phyloP scores from a whole-genome alignment of 352 stramenopile species.

The Globisporangium camurandrum region DNA sequence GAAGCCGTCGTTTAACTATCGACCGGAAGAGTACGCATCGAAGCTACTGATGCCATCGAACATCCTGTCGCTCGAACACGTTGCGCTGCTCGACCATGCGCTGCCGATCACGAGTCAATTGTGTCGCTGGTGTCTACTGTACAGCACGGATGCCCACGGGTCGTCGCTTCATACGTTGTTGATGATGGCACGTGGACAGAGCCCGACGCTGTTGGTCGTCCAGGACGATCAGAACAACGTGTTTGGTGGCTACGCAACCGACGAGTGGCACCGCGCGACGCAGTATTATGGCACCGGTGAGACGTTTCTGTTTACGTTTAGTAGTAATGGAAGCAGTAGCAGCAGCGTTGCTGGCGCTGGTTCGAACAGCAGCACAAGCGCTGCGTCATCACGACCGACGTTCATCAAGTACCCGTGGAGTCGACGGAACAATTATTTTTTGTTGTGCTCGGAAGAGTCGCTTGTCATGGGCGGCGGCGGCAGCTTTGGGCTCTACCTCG shows the following conservation, averaged over 20 bases:
- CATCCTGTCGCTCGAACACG: slow-evolving; percentile 63
- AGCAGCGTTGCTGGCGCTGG: neutral
- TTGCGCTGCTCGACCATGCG: slow-evolving; percentile 60
- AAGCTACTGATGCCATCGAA: slow-evolving; percentile 70
- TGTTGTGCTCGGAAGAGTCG: slow-evolving; percentile 86
- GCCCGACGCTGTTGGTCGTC: slow-evolving; percentile 71
- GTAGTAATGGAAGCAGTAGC: slow-evolving; percentile 2
- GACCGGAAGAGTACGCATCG: slow-evolving; percentile 52
- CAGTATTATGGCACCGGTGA: slow-evolving; percentile 88
- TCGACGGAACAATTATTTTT: slow-evolving; percentile 87
- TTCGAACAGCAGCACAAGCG: slow-evolving; percentile 10
- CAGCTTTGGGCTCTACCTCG: slow-evolving; percentile 85
- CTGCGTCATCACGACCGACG: too few relatives aligned
- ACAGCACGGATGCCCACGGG: slow-evolving; percentile 66
- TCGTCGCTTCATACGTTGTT: slow-evolving; percentile 74
- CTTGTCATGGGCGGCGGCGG: slow-evolving; percentile 87
- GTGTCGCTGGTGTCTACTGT: slow-evolving; percentile 77
- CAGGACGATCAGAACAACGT: slow-evolving; percentile 69
- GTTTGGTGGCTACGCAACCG: slow-evolving; percentile 78
- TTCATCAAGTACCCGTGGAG: slow-evolving; percentile 85
- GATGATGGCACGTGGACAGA: slow-evolving; percentile 58
- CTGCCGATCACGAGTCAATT: slow-evolving; percentile 75
- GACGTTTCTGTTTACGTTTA: slow-evolving; percentile 86
- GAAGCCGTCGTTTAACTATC: slow-evolving; percentile 50
- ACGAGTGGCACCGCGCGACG: slow-evolving; percentile 67